Percentiles rank a stretch among this genome's conserved stretches.
Conservation (phyloP, 1,284 basidiomycete genomes). For the Sanghuangporus sanghuang region DNA sequence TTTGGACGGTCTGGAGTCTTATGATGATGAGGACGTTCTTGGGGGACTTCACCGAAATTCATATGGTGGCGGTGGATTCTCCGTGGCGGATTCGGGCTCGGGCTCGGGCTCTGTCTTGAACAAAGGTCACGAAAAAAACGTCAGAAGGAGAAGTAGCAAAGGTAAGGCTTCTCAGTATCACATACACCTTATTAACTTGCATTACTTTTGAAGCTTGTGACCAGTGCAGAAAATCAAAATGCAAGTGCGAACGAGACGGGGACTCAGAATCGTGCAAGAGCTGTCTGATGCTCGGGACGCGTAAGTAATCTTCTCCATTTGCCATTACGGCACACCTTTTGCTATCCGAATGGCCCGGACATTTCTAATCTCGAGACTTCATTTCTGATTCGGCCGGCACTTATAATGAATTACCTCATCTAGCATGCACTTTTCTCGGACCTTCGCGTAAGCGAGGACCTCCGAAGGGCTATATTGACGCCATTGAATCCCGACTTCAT, state of each 20-base stretch:
- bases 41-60: slow-evolving; percentile 1
- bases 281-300: slow-evolving; percentile 25
- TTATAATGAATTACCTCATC: not conserved
- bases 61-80: not conserved
- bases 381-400: not conserved
- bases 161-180: slow-evolving; percentile 31
- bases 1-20: slow-evolving; percentile 7
- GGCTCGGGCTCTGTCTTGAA: not conserved
- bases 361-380: not conserved
- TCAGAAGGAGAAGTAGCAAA: slow-evolving; percentile 66
- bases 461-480: slow-evolving; percentile 87
- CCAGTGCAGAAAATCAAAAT: slow-evolving; percentile 34
- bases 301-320: slow-evolving; percentile 6
- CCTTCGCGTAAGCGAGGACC: slow-evolving; percentile 79
- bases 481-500: slow-evolving; percentile 82
- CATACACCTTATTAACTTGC: not conserved
- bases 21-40: slow-evolving; percentile 11
- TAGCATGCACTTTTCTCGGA: slow-evolving; percentile 78
- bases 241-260: slow-evolving; percentile 30
- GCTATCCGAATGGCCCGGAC: not conserved
- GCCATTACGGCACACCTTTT: not conserved
- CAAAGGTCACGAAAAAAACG: slow-evolving; percentile 40
- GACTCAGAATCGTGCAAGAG: slow-evolving; percentile 25
- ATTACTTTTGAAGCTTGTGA: slow-evolving; percentile 22
- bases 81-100: not conserved